Evolutionary conservation across 768 basidiomycete genomes (phyloP), one percentile per base, ranked within the genome.

Genomic region (Austroboletus eburneus): DNA sequence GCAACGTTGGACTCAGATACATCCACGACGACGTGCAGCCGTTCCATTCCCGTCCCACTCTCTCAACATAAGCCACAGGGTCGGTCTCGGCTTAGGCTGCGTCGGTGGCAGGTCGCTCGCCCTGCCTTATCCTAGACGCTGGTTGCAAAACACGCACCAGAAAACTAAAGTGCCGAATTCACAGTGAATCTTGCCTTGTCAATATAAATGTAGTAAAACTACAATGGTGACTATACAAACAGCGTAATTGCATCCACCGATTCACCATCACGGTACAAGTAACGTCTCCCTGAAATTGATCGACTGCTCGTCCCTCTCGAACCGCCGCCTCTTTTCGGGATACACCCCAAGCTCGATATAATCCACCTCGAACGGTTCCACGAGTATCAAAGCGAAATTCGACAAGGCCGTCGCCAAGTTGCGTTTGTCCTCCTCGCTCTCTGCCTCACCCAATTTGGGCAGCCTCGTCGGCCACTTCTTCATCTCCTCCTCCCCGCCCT

Each of bases 321-420:
- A 88, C 43, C 65, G 60, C 22, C 78, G 80, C 58, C 88, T 67
- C 51, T 72, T 71, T 53, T 88, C 76, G 9, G 85, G 85, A 20
- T 67, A 46, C 17, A 73, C 69, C 1, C 68, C 74, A 24, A 91
- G 55, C 58, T 86, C 85, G 14, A 83, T 58, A 66, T 77, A 78
- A 59, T 93, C 91, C 27, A 91, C 79, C 44, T 78, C 74, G 2
- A 67, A 57, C 1, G 88, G 85, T 56, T 91, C 88, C 24, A 92
- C 68, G 10, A 89, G 61, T 34, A 91, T 55, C 57, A 92, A 61
- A 16, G 85, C 80, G 54, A 90, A 91, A 57, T 87, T 86, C 9
- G 63, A 53, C 49, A 85, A 62, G 25, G 89, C 85, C 29, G 42
- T 59, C 43, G 78, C 72, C 70, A 78, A 70, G 43, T 75, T 68